Evolutionary conservation across 2,329 filamentous ascomycete species (phyloP), one percentile per base, ranked within the genome.

Genomic region (Colletotrichum liaoningense): DNA sequence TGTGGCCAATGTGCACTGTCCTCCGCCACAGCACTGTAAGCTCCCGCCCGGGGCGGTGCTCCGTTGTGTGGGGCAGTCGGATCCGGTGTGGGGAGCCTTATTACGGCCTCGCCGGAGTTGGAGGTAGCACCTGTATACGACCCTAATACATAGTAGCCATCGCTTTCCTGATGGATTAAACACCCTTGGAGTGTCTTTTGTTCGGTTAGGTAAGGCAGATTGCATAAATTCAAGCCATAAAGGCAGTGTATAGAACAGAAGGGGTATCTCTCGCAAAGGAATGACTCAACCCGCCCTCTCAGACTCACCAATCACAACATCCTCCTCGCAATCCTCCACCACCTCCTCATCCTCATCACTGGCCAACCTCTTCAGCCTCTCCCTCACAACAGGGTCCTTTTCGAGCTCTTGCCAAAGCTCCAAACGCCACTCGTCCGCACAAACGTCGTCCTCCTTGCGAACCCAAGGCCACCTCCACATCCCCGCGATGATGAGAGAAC

Each of bases 391-490:
- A 1, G 86, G 83, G 60, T 90, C 86, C 78, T 86, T 84, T 79
- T 91, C 89, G 74, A 91, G 79, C 78, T 90, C 88, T 79, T 91
- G 89, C 89, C 89, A 91, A 6, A 90, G 78, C 77, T 87, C 86
- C 4, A 90, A 77, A 16, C 88, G 84, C 85, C 88, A 87, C 65
- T 89, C 86, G 72, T 88, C 87, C 2, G 67, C 49, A 42, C 71
- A 71, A 6, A 84, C 78, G 9, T 63, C 59, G 28, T 67, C 52
- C 42, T 73, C 69, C 58, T 72, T 75, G 42, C 67, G 77, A 57
- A 79, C 78, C 85, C 85, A 87, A 1, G 83, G 84, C 85, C 84
- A 86, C 49, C 81, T 82, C 87, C 88, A 89, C 3, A 86, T 73
- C 0, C 87, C 86, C 0, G 81, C 77, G 1, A 88, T 77, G 24